Percentiles rank a stretch among this genome's conserved stretches.
phyloP scores from a whole-genome alignment of 1,284 basidiomycete genomes.

The Cutaneotrichosporon cutaneum region DNA sequence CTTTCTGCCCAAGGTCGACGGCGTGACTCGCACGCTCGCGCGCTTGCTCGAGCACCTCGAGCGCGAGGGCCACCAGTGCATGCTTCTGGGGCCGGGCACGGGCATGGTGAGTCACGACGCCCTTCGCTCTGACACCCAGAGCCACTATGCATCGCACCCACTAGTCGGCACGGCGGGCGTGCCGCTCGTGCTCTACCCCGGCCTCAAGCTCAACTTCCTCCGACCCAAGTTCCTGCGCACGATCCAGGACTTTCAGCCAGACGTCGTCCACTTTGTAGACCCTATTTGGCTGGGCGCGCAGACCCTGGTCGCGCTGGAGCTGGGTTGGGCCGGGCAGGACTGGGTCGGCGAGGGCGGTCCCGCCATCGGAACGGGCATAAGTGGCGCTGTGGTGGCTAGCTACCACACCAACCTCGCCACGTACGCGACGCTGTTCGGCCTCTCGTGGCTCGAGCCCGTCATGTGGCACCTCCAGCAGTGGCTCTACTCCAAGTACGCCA shows the following conservation, averaged over 20 bases:
- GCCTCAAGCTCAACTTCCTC: slow-evolving; percentile 61
- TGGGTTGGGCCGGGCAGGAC: slow-evolving; percentile 52
- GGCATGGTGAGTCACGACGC: slow-evolving; percentile 50
- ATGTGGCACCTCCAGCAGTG: slow-evolving; percentile 52
- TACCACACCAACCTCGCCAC: slow-evolving; percentile 61
- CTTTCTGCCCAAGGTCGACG: slow-evolving; percentile 61
- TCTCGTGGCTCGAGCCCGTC: slow-evolving; percentile 57
- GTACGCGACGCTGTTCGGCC: slow-evolving; percentile 59
- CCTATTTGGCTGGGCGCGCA: slow-evolving; percentile 61
- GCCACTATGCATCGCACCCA: slow-evolving; percentile 58
- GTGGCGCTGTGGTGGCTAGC: slow-evolving; percentile 57
- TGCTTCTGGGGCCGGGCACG: slow-evolving; percentile 59
- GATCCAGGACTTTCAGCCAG: slow-evolving; percentile 56
- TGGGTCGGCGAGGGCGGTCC: slow-evolving; percentile 48
- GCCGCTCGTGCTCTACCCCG: slow-evolving; percentile 59
- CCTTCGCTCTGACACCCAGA: slow-evolving; percentile 29
- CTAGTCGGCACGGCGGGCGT: slow-evolving; percentile 60
- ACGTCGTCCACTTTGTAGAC: slow-evolving; percentile 59
- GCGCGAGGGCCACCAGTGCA: slow-evolving; percentile 58
- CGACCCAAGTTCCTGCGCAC: slow-evolving; percentile 58
- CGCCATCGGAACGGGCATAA: slow-evolving; percentile 45
- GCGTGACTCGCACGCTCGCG: slow-evolving; percentile 59
- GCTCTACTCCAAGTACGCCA: slow-evolving; percentile 45
- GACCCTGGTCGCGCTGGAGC: slow-evolving; percentile 53
- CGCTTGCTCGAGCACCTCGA: slow-evolving; percentile 60